Evolutionary conservation across 768 basidiomycete genomes (phyloP).

Genomic region (Crucibulum laeve): DNA sequence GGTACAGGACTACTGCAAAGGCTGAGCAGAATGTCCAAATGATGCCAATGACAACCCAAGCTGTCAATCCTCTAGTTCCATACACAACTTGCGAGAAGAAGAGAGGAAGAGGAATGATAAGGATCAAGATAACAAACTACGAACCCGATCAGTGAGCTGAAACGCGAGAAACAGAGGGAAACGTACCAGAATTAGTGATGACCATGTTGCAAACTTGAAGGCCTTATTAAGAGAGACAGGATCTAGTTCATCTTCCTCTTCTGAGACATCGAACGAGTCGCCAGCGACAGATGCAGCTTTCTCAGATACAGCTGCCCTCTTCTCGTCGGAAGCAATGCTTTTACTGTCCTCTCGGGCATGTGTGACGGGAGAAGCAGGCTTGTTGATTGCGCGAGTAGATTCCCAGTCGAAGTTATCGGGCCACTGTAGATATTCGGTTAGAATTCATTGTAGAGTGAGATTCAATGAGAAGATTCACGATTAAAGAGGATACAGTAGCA

Average conservation of each 20-base stretch:
- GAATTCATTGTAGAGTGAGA: neutral
- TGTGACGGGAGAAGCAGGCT: constrained; percentile 10
- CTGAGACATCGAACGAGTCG: constrained; percentile 30
- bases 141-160: constrained; percentile 3
- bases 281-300: constrained; percentile 23
- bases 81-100: constrained; percentile 81
- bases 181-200: constrained; percentile 62
- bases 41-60: constrained; percentile 81
- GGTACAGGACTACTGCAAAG: constrained; percentile 76
- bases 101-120: constrained; percentile 80
- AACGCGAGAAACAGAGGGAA: neutral
- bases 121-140: constrained; percentile 58
- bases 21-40: constrained; percentile 81
- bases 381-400: constrained; percentile 74
- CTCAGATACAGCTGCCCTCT: constrained; percentile 23
- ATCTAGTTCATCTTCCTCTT: constrained; percentile 58
- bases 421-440: constrained; percentile 35
- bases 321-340: constrained; percentile 28
- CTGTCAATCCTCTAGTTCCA: constrained; percentile 56
- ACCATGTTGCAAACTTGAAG: constrained; percentile 76
- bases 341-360: constrained; percentile 14
- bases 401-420: constrained; percentile 84
- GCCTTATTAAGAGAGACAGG: constrained; percentile 64
- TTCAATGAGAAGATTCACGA: constrained; percentile 37
- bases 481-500: constrained; percentile 55